These are phyloP conservation scores for Fusarium caatingaense DNA, from an alignment of 2,329 filamentous ascomycete genomes.

Conservation along the genomic window DNA sequence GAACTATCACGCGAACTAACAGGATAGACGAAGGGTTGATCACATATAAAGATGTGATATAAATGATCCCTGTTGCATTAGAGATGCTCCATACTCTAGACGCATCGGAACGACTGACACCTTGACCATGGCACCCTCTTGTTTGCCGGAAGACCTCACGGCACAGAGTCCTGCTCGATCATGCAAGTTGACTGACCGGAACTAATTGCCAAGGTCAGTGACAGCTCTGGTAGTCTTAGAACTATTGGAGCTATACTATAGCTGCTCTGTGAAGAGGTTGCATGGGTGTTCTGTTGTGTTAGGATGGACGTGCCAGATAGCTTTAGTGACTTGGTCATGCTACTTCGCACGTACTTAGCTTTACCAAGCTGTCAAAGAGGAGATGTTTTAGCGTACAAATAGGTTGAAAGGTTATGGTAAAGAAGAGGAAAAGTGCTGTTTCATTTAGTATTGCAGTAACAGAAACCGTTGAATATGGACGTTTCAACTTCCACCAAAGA, in stretches of 20 bases:
- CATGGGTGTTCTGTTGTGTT: not conserved
- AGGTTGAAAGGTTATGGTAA: not conserved
- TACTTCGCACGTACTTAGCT: not conserved
- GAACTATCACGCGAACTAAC: not conserved
- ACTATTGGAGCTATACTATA: not conserved
- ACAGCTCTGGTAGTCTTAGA: not conserved
- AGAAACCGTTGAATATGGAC: not conserved
- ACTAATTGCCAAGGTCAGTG: no score
- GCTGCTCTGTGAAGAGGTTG: not conserved
- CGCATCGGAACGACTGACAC: not conserved
- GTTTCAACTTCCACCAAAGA: not conserved
- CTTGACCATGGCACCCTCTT: conserved; percentile 6
- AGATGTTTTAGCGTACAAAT: not conserved
- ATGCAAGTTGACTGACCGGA: not conserved
- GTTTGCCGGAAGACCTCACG: not conserved
- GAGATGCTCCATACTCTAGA: not conserved
- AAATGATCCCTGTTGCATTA: not conserved
- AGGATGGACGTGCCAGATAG: not conserved
- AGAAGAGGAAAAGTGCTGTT: no score
- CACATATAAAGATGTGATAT: not conserved
- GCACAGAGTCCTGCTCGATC: not conserved
- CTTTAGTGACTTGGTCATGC: not conserved
- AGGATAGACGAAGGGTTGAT: no score
- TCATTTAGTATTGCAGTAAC: not conserved
- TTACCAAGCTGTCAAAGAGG: not conserved